Evolutionary conservation across 176 grass and related monocot genomes (phyloP).

Genomic region (sorghum (Sorghum bicolor)): DNA sequence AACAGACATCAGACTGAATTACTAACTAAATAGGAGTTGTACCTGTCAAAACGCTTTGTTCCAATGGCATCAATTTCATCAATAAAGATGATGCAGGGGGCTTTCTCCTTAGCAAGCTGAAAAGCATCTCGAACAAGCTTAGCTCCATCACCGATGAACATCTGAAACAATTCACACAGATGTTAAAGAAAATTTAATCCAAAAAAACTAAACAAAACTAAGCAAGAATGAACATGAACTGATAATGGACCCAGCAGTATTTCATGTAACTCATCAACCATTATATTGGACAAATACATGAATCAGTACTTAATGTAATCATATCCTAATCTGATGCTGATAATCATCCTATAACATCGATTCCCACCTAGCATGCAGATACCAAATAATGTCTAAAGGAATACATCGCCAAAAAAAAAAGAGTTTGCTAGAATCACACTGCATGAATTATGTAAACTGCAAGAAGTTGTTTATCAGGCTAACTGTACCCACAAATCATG

Average conservation of each 20-base stretch:
- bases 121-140: conserved; percentile 13
- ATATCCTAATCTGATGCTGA: background rate
- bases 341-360: background rate
- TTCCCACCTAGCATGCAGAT: background rate
- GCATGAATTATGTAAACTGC: background rate
- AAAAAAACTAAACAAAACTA: background rate
- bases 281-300: background rate
- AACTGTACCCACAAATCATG: background rate
- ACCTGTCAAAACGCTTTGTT: conserved; percentile 25
- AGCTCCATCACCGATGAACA: conserved; percentile 18
- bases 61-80: conserved; percentile 24
- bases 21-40: background rate
- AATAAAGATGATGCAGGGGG: conserved; percentile 19
- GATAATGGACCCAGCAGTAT: background rate
- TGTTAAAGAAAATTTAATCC: background rate
- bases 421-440: background rate
- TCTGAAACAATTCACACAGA: background rate
- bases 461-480: background rate
- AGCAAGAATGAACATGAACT: background rate
- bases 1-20: background rate
- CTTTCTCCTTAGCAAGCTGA: conserved; percentile 20
- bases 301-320: background rate
- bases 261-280: background rate
- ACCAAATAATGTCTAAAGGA: background rate
- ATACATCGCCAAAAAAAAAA: background rate